These are phyloP conservation scores for Talaromyces sp. DNA, from an alignment of 2,329 filamentous ascomycete species.

Conservation along the genomic window DNA sequence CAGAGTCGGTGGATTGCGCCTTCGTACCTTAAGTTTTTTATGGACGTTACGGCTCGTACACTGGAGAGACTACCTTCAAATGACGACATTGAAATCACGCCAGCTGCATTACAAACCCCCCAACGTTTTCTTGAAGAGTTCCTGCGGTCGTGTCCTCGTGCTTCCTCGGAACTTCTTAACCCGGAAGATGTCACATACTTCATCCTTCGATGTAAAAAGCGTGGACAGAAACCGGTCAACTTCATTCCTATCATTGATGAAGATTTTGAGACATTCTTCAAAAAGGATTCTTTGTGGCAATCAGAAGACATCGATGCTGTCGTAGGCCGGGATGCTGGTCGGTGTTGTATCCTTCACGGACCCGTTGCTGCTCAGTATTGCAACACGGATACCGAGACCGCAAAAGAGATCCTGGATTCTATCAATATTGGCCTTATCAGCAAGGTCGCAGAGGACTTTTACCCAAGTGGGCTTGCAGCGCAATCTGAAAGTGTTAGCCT, in stretches of 20 bases:
- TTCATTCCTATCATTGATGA: constrained; percentile 92
- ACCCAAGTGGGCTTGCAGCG: not conserved
- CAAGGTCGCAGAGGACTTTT: not conserved
- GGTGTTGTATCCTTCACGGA: constrained; percentile 95
- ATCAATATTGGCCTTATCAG: constrained; percentile 58
- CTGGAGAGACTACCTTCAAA: constrained; percentile 56
- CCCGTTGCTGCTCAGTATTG: constrained; percentile 90
- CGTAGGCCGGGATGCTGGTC: constrained; percentile 88
- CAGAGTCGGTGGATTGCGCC: constrained; percentile 68
- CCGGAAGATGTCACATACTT: constrained; percentile 55
- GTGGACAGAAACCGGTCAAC: constrained; percentile 89
- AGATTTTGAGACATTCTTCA: constrained; percentile 99
- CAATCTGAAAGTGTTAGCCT: not conserved
- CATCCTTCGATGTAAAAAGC: constrained; percentile 82
- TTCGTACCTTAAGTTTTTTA: constrained; percentile 74
- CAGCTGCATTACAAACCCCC: not conserved
- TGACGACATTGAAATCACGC: not conserved
- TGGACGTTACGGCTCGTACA: constrained; percentile 90
- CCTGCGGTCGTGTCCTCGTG: not conserved
- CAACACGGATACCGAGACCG: constrained; percentile 81
- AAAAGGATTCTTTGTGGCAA: constrained; percentile 99
- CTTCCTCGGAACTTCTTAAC: not conserved
- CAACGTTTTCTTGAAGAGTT: not conserved
- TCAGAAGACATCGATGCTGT: constrained; percentile 95
- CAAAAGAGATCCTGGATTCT: constrained; percentile 87